Evolutionary conservation across 1,139 yeast species (phyloP).

Genomic region (Suhomyces terraborum): DNA sequence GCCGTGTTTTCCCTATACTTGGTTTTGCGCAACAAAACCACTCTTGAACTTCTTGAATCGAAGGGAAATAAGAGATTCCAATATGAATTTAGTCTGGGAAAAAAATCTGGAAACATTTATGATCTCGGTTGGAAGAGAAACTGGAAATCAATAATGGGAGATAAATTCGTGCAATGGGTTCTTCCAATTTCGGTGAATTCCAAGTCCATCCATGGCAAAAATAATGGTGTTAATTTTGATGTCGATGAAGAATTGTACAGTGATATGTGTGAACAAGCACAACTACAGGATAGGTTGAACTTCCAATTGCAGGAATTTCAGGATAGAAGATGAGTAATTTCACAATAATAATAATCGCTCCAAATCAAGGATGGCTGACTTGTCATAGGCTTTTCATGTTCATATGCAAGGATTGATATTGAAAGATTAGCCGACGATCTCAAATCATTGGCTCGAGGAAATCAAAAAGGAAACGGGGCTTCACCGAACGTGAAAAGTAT

Average conservation of each 20-base stretch:
- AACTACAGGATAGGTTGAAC: conserved; percentile 51
- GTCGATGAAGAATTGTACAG: conserved; percentile 47
- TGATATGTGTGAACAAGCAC: conserved; percentile 43
- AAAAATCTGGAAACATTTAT: conserved; percentile 62
- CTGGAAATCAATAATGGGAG: conserved; percentile 76
- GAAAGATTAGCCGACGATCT: no score
- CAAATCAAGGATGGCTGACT: no score
- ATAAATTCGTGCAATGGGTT: conserved; percentile 62
- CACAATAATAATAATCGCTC: no score
- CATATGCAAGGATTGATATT: no score
- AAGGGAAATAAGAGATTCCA: conserved; percentile 38
- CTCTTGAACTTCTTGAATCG: conserved; percentile 76
- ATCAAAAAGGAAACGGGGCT: no score
- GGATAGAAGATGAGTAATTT: neutral
- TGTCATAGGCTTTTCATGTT: no score
- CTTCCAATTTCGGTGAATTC: conserved; percentile 54
- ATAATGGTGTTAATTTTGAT: conserved; percentile 55
- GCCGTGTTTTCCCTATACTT: conserved; percentile 61
- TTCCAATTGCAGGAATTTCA: conserved; percentile 35
- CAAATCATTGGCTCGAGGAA: no score
- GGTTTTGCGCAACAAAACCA: conserved; percentile 66
- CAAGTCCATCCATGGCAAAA: conserved; percentile 27
- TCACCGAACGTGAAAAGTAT: no score
- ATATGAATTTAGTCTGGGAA: conserved; percentile 37
- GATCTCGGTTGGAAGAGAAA: conserved; percentile 68